Base-by-base conservation (phyloP, 2,329 filamentous ascomycete species). In the Xylariaceae sp. region DNA sequence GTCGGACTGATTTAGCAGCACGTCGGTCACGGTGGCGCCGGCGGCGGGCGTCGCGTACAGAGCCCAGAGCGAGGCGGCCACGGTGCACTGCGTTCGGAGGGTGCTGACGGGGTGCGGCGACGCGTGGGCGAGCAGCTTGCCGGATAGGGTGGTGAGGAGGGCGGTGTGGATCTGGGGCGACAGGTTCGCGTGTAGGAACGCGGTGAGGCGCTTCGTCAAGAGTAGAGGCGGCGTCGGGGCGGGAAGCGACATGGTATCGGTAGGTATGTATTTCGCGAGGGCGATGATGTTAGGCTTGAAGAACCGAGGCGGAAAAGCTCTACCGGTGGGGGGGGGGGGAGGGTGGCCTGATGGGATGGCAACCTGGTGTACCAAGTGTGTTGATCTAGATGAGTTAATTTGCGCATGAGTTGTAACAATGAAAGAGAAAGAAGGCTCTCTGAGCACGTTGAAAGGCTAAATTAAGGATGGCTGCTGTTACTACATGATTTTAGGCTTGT, bases 61-160 rank as follows among this genome's bases (percentile, higher is more conserved):
- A 19, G 79, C 75, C 76, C 84, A 85, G 19, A 88, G 79, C 5
- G 81, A 85, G 55, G 83, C 82, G 42, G 85, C 85, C 57, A 88
- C 82, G 56, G 85, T 87, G 64, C 82, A 83, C 70, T 87, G 84
- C 9, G 82, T 84, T 65, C 85, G 84, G 40, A 88, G 79, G 19
- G 79, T 75, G 57, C 79, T 74, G 63, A 85, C 82, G 47, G 84
- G 75, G 44, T 83, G 76, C 2, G 78, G 73, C 48, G 82, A 83
- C 40, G 84, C 81, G 70, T 86, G 84, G 54, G 85, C 82, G 62
- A 88, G 83, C 37, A 88, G 81, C 70, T 86, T 86, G 64, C 85
- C 85, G 40, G 82, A 80, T 1, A 80, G 76, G 2, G 83, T 85
- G 45, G 83, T 81, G 44, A 88, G 77, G 57, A 87, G 79, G 52